Conservation (phyloP, 441 rosid genomes). For the Hura crepitans region DNA sequence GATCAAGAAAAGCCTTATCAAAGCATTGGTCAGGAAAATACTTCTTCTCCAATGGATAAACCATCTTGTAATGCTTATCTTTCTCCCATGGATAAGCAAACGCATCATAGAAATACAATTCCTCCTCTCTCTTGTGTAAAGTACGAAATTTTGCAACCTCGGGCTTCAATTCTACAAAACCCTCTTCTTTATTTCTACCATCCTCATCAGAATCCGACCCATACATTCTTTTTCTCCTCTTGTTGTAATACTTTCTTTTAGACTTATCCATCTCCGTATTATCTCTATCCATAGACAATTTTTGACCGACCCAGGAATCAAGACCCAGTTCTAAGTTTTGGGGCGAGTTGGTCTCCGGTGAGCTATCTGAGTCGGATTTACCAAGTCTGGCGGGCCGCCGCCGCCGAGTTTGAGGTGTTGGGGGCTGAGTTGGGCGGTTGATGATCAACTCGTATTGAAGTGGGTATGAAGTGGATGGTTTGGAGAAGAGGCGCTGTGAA, state of each 20-base stretch:
- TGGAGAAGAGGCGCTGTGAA: slow-evolving; percentile 36
- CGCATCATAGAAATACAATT: slow-evolving; percentile 69
- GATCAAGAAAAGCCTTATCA: slow-evolving; percentile 80
- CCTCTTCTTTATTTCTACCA: slow-evolving; percentile 46
- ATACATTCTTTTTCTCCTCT: slow-evolving; percentile 76
- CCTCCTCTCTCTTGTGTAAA: slow-evolving; percentile 89
- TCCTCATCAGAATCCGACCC: slow-evolving; percentile 93
- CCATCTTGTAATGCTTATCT: slow-evolving; percentile 96
- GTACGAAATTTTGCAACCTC: slow-evolving; percentile 69
- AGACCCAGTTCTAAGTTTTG: slow-evolving; percentile 41
- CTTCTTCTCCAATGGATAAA: slow-evolving; percentile 90
- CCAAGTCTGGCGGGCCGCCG: slow-evolving; percentile 33
- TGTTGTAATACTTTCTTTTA: slow-evolving; percentile 78
- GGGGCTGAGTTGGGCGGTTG: slow-evolving; percentile 56
- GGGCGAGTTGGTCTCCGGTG: slow-evolving; percentile 32
- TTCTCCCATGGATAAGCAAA: slow-evolving; percentile 95
- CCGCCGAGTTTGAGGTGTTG: slow-evolving; percentile 38
- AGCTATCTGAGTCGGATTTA: slow-evolving; percentile 24
- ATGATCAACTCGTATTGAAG: slow-evolving; percentile 82
- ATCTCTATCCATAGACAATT: slow-evolving; percentile 43
- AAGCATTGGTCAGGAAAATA: slow-evolving; percentile 85
- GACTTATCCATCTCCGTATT: slow-evolving; percentile 65
- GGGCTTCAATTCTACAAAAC: slow-evolving; percentile 80
- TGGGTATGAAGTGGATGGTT: slow-evolving; percentile 65
- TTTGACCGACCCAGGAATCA: slow-evolving; percentile 80